Conservation (phyloP, 2,329 filamentous ascomycete genomes). For the Penicillium nordicum region DNA sequence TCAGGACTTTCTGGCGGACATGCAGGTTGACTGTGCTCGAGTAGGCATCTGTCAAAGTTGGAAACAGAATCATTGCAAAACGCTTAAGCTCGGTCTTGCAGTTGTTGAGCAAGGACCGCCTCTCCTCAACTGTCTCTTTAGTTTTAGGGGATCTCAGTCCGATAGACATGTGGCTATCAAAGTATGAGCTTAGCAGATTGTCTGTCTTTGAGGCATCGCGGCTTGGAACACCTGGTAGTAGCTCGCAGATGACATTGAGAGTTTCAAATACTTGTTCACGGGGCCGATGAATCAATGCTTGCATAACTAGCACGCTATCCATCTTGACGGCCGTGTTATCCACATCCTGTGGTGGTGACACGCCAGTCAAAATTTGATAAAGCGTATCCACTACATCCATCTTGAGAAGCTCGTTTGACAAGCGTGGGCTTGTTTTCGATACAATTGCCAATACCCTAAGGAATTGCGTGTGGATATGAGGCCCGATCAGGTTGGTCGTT, state of each 20-base stretch:
- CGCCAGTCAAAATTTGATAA: conserved; percentile 94
- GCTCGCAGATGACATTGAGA: conserved; percentile 92
- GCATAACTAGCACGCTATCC: conserved; percentile 97
- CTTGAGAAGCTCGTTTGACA: conserved; percentile 88
- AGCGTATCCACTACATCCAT: conserved; percentile 96
- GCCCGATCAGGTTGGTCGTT: conserved; percentile 89
- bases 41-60: conserved; percentile 92
- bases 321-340: conserved; percentile 58
- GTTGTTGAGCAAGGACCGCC: conserved; percentile 73
- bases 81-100: conserved; percentile 85
- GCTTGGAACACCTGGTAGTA: conserved; percentile 71
- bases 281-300: conserved; percentile 91
- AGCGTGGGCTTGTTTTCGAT: conserved; percentile 77
- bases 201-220: conserved; percentile 53
- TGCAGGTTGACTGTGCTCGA: conserved; percentile 95
- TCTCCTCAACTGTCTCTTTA: conserved; percentile 66
- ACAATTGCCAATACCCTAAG: conserved; percentile 87
- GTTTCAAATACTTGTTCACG: conserved; percentile 97
- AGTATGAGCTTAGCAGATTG: conserved; percentile 44
- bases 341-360: conserved; percentile 81
- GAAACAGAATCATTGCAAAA: conserved; percentile 88
- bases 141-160: conserved; percentile 33
- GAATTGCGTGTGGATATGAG: conserved; percentile 95
- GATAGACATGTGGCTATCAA: conserved; percentile 46
- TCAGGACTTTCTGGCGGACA: conserved; percentile 91